Evolutionary conservation across 2,329 filamentous ascomycete species (phyloP).

Genomic region (Cordyceps cateniannulata): DNA sequence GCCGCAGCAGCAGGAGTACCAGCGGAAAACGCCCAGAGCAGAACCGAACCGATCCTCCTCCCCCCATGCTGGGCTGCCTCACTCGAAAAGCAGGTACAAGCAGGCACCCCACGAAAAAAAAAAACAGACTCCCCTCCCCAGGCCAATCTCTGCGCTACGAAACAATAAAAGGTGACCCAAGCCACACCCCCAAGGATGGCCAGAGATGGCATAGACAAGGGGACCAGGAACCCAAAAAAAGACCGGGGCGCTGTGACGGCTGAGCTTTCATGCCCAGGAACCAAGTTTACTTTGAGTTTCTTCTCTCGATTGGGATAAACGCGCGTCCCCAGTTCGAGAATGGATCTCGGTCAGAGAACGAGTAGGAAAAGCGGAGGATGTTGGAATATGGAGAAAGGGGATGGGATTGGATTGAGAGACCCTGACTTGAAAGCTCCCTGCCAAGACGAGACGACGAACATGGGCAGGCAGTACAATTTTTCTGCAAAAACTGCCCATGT

Average conservation of each 20-base stretch:
- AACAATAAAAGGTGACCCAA: neutral
- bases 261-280: neutral
- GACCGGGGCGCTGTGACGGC: neutral
- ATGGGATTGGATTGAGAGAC: neutral
- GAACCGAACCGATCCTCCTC: neutral
- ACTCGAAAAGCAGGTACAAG: too few species aligned
- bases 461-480: neutral
- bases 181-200: neutral
- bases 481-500: too few species aligned
- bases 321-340: neutral
- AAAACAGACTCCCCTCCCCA: neutral
- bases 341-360: neutral
- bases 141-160: neutral
- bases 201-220: neutral
- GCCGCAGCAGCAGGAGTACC: neutral
- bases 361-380: neutral
- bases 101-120: neutral
- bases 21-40: neutral
- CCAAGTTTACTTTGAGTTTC: neutral
- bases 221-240: neutral
- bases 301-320: constrained; percentile 1
- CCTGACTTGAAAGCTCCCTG: neutral
- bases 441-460: neutral
- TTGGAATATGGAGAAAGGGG: neutral
- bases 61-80: neutral